Conservation (phyloP, 306 rosid species). For the Vigna trinervia region DNA sequence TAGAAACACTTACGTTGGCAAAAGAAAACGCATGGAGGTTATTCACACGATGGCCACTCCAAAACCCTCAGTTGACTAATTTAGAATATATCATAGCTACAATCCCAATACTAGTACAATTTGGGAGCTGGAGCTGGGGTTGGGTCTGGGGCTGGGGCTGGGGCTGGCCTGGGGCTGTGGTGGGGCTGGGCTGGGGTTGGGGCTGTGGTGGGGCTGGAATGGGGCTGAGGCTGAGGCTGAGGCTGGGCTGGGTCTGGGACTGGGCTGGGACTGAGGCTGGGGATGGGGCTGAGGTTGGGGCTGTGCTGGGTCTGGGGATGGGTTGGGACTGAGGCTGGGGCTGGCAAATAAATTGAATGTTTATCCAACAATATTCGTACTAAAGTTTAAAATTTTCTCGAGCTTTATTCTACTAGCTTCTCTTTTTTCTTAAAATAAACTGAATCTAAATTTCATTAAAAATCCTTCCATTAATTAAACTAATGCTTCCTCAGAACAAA, state of each 20-base stretch:
- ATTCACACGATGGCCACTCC: slow-evolving; percentile 3
- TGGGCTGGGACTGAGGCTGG: too few relatives aligned
- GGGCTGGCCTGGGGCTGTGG: too few relatives aligned
- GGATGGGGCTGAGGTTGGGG: too few relatives aligned
- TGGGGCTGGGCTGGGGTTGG: too few relatives aligned
- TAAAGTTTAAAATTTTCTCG: background rate
- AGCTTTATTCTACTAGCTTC: background rate
- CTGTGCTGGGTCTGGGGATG: too few relatives aligned
- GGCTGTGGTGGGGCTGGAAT: too few relatives aligned
- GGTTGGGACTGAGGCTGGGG: too few relatives aligned
- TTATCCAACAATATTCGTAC: background rate
- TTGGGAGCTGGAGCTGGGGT: background rate
- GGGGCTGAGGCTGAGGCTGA: too few relatives aligned
- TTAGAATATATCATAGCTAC: slow-evolving; percentile 12
- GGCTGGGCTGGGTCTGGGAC: too few relatives aligned
- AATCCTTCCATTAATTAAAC: slow-evolving; percentile 21
- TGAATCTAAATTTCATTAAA: background rate
- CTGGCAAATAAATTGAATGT: too few relatives aligned
- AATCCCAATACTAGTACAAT: slow-evolving; percentile 8
- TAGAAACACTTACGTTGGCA: background rate
- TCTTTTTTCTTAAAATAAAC: background rate
- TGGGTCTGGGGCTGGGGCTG: too few relatives aligned
- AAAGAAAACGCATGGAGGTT: slow-evolving; percentile 10
- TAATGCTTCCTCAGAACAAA: background rate
- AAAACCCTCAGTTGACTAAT: slow-evolving; percentile 5